Conservation (phyloP, 2,329 filamentous ascomycete genomes). For the Xylariomycetidae sp. region DNA sequence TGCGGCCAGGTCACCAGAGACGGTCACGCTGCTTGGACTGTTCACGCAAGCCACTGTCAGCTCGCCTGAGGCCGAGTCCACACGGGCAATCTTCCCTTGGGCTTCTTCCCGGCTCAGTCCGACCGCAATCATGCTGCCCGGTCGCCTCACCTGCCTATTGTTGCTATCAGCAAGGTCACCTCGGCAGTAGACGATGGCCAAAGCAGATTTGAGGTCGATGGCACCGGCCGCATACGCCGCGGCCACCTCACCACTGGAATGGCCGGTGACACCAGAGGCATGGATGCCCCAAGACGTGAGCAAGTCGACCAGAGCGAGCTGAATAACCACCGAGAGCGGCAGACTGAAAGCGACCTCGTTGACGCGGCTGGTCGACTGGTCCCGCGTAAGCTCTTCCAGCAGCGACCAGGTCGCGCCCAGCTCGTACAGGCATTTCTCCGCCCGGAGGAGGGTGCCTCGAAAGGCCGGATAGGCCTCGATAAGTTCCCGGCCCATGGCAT, state of each 20-base stretch:
- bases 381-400: slow-evolving; percentile 1
- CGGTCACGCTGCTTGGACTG: slow-evolving; percentile 12
- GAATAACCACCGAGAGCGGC: slow-evolving; percentile 26
- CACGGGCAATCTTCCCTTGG: neutral
- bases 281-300: slow-evolving; percentile 22
- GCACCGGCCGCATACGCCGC: slow-evolving; percentile 29
- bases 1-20: slow-evolving; percentile 11
- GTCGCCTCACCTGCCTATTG: neutral
- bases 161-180: slow-evolving; percentile 11
- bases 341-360: slow-evolving; percentile 17
- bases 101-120: neutral
- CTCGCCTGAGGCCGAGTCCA: neutral
- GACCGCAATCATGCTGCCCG: slow-evolving; percentile 1
- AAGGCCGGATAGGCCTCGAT: slow-evolving; percentile 5
- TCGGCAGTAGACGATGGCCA: slow-evolving; percentile 27
- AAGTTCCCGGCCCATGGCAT: slow-evolving; percentile 30
- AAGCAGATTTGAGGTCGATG: slow-evolving; percentile 21
- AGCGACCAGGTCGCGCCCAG: slow-evolving; percentile 2
- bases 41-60: slow-evolving; percentile 13
- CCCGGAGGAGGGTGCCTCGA: neutral
- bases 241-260: slow-evolving; percentile 33
- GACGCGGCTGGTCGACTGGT: slow-evolving; percentile 1
- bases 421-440: slow-evolving; percentile 1
- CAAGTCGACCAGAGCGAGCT: slow-evolving; percentile 27
- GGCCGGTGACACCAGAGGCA: slow-evolving; percentile 27